phyloP scores from a whole-genome alignment of 1,139 yeast genomes.

The Yamadazyma dushanensis region DNA sequence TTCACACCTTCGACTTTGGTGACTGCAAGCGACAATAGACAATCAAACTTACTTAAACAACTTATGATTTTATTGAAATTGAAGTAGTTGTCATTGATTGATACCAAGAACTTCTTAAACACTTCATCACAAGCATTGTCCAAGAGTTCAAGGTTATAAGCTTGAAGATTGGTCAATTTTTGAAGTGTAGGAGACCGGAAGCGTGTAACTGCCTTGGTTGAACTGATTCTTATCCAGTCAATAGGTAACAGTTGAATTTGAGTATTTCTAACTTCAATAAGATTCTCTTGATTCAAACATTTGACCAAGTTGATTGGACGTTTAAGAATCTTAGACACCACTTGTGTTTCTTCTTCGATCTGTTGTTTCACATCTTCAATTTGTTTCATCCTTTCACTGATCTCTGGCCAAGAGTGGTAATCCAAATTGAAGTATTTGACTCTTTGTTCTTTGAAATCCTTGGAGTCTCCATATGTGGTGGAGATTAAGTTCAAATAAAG shows the following conservation, averaged over 20 bases:
- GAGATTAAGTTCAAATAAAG: slow-evolving; percentile 55
- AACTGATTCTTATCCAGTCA: slow-evolving; percentile 75
- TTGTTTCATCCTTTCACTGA: slow-evolving; percentile 38
- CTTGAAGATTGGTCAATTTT: slow-evolving; percentile 52
- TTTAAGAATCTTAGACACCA: slow-evolving; percentile 45
- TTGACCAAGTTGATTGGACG: slow-evolving; percentile 59
- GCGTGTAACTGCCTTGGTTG: slow-evolving; percentile 70
- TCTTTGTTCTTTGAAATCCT: slow-evolving; percentile 39
- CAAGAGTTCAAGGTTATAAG: slow-evolving; percentile 64
- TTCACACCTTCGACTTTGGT: slow-evolving; percentile 47
- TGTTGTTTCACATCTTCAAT: slow-evolving; percentile 45
- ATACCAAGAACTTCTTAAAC: slow-evolving; percentile 51
- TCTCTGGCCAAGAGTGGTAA: slow-evolving; percentile 39
- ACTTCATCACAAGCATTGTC: slow-evolving; percentile 55
- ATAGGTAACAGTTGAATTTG: slow-evolving; percentile 58
- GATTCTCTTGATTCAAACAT: slow-evolving; percentile 62
- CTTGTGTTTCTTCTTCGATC: slow-evolving; percentile 51
- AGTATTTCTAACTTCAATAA: slow-evolving; percentile 71
- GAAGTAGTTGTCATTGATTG: slow-evolving; percentile 48
- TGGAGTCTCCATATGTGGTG: slow-evolving; percentile 51
- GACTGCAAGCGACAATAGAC: slow-evolving; percentile 69
- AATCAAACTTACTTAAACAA: slow-evolving; percentile 65
- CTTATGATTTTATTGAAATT: slow-evolving; percentile 50
- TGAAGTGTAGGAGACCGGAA: slow-evolving; percentile 65
- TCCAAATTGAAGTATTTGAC: slow-evolving; percentile 54